Conservation (phyloP, 345 rosid species). For the Litchi chinensis region DNA sequence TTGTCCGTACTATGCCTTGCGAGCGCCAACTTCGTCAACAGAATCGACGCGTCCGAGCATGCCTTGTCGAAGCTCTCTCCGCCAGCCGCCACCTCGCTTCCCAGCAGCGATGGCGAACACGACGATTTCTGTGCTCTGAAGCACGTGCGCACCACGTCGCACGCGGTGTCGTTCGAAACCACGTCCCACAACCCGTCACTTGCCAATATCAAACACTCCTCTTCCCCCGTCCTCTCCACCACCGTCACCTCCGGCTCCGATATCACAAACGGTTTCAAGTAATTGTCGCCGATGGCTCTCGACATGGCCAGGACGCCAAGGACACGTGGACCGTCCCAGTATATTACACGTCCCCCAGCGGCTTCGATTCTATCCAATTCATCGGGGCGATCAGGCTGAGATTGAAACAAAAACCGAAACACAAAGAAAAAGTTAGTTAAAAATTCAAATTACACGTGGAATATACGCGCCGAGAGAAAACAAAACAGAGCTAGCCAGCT, state of each 20-base stretch:
- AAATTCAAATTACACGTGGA: background rate
- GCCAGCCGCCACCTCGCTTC: slow-evolving; percentile 24
- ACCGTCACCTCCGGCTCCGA: slow-evolving; percentile 68
- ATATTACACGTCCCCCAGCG: slow-evolving; percentile 85
- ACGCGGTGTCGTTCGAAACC: slow-evolving; percentile 62
- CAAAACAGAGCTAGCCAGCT: too few relatives aligned
- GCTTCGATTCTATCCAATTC: slow-evolving; percentile 66
- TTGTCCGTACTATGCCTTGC: slow-evolving; percentile 78
- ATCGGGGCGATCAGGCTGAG: slow-evolving; percentile 89
- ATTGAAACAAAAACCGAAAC: background rate
- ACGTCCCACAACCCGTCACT: slow-evolving; percentile 88
- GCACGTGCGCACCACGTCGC: slow-evolving; percentile 62
- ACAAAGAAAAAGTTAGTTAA: background rate
- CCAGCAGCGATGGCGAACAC: slow-evolving; percentile 27
- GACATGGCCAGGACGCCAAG: slow-evolving; percentile 79
- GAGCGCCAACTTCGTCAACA: slow-evolving; percentile 84
- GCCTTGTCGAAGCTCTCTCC: slow-evolving; percentile 56
- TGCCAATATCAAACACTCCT: slow-evolving; percentile 66
- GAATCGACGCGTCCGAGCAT: slow-evolving; percentile 69
- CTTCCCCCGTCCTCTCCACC: slow-evolving; percentile 49
- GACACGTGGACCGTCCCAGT: slow-evolving; percentile 80
- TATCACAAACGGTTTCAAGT: slow-evolving; percentile 67
- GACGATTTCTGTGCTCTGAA: slow-evolving; percentile 39
- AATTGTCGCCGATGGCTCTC: slow-evolving; percentile 70
- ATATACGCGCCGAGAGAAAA: background rate